These are phyloP conservation scores for Cucurbita argyrosperma DNA, from an alignment of 306 rosid species.

Conservation along the genomic window DNA sequence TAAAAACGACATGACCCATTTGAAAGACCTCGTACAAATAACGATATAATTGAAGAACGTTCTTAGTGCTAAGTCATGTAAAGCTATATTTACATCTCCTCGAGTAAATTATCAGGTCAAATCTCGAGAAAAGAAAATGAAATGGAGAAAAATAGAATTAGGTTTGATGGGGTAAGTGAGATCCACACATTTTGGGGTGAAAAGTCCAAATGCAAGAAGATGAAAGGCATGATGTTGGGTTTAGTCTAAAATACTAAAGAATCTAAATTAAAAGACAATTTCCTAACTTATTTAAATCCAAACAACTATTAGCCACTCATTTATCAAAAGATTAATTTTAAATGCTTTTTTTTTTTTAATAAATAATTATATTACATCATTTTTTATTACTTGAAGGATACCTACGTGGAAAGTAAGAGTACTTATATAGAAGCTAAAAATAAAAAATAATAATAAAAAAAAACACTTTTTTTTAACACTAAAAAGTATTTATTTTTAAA, in stretches of 20 bases:
- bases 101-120: too few species aligned
- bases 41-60: too few species aligned
- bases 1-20: neutral
- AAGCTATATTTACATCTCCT: too few species aligned
- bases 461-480: neutral
- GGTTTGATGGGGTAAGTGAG: neutral
- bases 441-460: too few species aligned
- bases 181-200: neutral
- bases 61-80: too few species aligned
- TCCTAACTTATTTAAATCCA: neutral
- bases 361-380: neutral
- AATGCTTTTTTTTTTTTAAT: too few species aligned
- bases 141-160: neutral
- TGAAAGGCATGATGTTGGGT: neutral
- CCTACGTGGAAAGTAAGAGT: conserved; percentile 13
- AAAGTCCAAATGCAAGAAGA: neutral
- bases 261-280: conserved; percentile 2
- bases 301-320: neutral
- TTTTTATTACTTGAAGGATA: neutral
- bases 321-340: neutral
- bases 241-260: neutral
- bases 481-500: too few species aligned
- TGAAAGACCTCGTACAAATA: neutral
- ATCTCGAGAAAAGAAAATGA: too few species aligned
- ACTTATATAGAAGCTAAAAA: conserved; percentile 17